A percentile compares a stretch with the other conserved stretches of the same genome.
Evolutionary conservation across 2,329 filamentous ascomycete species (phyloP).

Genomic region (Gliomastix tumulicola): DNA sequence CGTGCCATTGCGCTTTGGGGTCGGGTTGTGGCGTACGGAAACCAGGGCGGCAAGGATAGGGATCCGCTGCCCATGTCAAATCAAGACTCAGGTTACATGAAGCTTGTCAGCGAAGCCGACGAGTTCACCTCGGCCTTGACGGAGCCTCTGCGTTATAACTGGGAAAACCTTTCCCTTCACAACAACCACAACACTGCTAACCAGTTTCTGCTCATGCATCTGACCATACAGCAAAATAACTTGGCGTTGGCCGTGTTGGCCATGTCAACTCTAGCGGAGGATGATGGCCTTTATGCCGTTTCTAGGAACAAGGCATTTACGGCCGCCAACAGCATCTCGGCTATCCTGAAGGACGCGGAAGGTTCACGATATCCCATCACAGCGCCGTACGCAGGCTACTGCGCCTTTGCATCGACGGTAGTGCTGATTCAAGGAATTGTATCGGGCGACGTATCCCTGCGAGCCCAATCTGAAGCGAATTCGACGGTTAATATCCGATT

Average conservation of each 20-base stretch:
- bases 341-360: conserved; percentile 73
- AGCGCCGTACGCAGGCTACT: conserved; percentile 91
- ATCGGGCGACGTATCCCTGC: conserved; percentile 70
- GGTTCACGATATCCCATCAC: conserved; percentile 63
- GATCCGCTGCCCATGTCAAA: conserved; percentile 78
- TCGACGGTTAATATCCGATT: conserved; percentile 85
- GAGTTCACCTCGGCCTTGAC: conserved; percentile 66
- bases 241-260: conserved; percentile 72
- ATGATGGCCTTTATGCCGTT: conserved; percentile 67
- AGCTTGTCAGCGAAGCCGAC: conserved; percentile 63
- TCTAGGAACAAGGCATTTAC: conserved; percentile 70
- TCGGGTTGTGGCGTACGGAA: conserved; percentile 80
- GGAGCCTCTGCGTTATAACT: conserved; percentile 62
- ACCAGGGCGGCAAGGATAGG: conserved; percentile 76
- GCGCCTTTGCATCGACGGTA: conserved; percentile 85
- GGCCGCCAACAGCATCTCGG: conserved; percentile 81
- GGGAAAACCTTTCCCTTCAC: conserved; percentile 79
- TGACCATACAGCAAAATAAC: conserved; percentile 81
- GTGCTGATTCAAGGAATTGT: conserved; percentile 94
- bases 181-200: conserved; percentile 79
- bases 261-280: no score
- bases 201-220: conserved; percentile 88
- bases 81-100: conserved; percentile 66
- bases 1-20: conserved; percentile 85
- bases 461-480: conserved; percentile 74